These are phyloP conservation scores for Penicillium sp. DNA, from an alignment of 2,329 filamentous ascomycete species.

Conservation along the genomic window DNA sequence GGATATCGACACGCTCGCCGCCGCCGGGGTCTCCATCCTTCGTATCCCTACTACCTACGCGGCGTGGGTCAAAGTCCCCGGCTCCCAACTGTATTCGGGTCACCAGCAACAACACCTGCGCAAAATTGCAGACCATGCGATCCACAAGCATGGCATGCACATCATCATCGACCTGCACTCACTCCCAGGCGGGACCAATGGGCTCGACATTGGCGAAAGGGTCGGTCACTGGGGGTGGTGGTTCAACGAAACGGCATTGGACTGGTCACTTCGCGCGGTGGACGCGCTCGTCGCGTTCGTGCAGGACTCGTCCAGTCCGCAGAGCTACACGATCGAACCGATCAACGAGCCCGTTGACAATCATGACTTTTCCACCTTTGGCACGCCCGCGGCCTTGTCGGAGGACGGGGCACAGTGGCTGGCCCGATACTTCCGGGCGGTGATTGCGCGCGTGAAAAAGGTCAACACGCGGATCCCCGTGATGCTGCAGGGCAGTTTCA, in stretches of 20 bases:
- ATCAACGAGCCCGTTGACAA: conserved; percentile 25
- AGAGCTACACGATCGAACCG: conserved; percentile 21
- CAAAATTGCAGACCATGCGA: conserved; percentile 20
- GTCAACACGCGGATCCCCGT: conserved; percentile 17
- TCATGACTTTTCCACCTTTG: conserved; percentile 17
- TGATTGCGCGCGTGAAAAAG: conserved; percentile 13
- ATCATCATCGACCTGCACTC: conserved; percentile 24
- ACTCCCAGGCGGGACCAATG: conserved; percentile 23
- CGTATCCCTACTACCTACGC: conserved; percentile 19
- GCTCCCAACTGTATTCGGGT: conserved; percentile 22
- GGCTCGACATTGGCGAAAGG: conserved; percentile 21
- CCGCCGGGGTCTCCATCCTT: conserved; percentile 10
- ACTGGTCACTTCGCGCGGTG: conserved; percentile 18
- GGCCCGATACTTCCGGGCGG: conserved; percentile 18
- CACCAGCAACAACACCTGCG: conserved; percentile 17
- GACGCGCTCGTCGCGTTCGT: conserved; percentile 19
- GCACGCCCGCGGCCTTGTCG: conserved; percentile 19
- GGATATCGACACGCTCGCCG: conserved; percentile 15
- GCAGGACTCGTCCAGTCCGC: conserved; percentile 10
- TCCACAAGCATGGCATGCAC: conserved; percentile 21
- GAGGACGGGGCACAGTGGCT: conserved; percentile 21
- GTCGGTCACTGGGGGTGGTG: conserved; percentile 22
- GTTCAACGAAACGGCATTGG: conserved; percentile 19
- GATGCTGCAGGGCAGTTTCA: conserved; percentile 26
- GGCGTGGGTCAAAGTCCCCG: conserved; percentile 19